Conservation (phyloP, 305 asterid genomes). For the Solanum chacoense region DNA sequence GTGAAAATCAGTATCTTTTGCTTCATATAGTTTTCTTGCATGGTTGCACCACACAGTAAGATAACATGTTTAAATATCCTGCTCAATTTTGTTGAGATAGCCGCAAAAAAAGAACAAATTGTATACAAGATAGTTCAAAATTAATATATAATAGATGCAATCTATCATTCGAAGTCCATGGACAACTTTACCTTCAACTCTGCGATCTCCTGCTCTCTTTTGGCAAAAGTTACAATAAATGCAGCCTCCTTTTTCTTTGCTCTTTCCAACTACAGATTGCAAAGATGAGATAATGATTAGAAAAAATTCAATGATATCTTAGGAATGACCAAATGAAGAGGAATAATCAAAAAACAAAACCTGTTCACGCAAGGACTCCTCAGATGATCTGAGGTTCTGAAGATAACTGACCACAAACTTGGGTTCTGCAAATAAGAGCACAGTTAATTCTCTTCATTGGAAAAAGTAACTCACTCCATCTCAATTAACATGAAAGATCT, state of each 20-base stretch:
- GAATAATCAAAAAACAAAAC: conserved; percentile 23
- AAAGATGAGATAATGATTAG: neutral
- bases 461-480: neutral
- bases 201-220: conserved; percentile 98
- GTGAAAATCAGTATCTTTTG: neutral
- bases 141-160: neutral
- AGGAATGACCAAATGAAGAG: neutral
- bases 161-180: neutral
- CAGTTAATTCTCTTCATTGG: neutral
- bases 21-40: neutral
- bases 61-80: neutral
- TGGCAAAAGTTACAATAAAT: conserved; percentile 89
- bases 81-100: neutral
- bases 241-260: conserved; percentile 97
- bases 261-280: conserved; percentile 59
- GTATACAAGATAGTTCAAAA: neutral
- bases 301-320: neutral
- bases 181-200: conserved; percentile 63
- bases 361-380: conserved; percentile 87
- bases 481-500: neutral
- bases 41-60: neutral
- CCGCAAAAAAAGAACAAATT: neutral
- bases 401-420: conserved; percentile 59
- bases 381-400: conserved; percentile 76
- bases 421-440: conserved; percentile 45